These are phyloP conservation scores for Penicillium sp. DNA, from an alignment of 2,329 filamentous ascomycete genomes.

Conservation along the genomic window DNA sequence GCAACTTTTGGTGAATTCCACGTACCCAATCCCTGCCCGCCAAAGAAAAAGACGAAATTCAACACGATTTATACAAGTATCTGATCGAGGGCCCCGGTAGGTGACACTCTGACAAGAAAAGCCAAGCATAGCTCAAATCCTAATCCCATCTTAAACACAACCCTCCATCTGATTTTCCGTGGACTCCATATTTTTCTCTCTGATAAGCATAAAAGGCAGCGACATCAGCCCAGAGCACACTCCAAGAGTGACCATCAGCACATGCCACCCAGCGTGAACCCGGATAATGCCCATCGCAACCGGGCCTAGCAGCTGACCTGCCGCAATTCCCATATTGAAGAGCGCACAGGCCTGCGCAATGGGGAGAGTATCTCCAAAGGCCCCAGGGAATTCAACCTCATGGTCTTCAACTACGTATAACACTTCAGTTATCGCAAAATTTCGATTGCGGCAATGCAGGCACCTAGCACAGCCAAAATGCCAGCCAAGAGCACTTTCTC, in stretches of 20 bases:
- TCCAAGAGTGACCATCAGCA: neutral
- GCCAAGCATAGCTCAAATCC: too few species aligned
- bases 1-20: neutral
- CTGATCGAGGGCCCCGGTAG: too few species aligned
- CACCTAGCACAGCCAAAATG: constrained; percentile 63
- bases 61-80: too few species aligned
- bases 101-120: too few species aligned
- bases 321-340: constrained; percentile 62
- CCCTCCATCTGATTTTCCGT: neutral
- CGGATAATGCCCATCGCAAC: constrained; percentile 52
- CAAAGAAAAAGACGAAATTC: neutral
- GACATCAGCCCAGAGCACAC: neutral
- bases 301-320: constrained; percentile 63
- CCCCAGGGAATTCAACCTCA: constrained; percentile 67
- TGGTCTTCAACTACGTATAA: constrained; percentile 54
- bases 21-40: too few species aligned
- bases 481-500: constrained; percentile 69
- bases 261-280: constrained; percentile 27
- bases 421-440: constrained; percentile 72
- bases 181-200: neutral
- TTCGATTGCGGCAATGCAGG: constrained; percentile 59
- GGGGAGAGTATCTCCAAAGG: constrained; percentile 60
- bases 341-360: constrained; percentile 68
- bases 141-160: too few species aligned
- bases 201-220: neutral